Percentiles rank a stretch among this genome's conserved stretches.
phyloP scores from a whole-genome alignment of 2,329 filamentous ascomycete species.

The Fusarium nygamai region DNA sequence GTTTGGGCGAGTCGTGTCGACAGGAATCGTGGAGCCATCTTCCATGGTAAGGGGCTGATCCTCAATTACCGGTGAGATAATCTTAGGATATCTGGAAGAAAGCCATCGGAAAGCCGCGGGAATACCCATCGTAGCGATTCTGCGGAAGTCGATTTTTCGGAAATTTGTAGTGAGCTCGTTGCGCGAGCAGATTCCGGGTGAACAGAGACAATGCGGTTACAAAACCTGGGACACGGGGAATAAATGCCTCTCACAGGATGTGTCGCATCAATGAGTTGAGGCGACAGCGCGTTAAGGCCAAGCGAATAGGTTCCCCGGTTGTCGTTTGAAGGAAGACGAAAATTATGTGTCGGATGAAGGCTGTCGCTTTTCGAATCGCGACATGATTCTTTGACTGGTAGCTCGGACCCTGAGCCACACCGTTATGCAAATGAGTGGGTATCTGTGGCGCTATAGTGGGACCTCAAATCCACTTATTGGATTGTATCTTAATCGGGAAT shows the following conservation, averaged over 20 bases:
- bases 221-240: background rate
- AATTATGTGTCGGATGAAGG: constrained; percentile 1
- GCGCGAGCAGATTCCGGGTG: constrained; percentile 1
- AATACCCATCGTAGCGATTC: constrained; percentile 79
- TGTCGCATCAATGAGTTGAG: constrained; percentile 10
- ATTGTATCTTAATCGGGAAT: background rate
- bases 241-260: background rate
- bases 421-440: background rate
- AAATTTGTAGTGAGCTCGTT: constrained; percentile 1
- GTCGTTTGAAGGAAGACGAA: background rate
- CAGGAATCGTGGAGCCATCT: constrained; percentile 84
- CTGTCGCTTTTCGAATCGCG: constrained; percentile 19
- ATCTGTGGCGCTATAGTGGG: background rate
- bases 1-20: constrained; percentile 86
- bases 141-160: background rate
- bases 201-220: background rate
- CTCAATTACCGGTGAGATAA: constrained; percentile 90
- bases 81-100: constrained; percentile 97
- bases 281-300: background rate
- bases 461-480: background rate
- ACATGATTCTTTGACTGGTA: constrained; percentile 27
- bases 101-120: constrained; percentile 96
- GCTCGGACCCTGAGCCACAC: constrained; percentile 1
- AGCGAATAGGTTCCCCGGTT: background rate
- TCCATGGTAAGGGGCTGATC: constrained; percentile 81